Evolutionary conservation across 805 yeast species (phyloP), one percentile per base, ranked within the genome.

Genomic region (Starmerella riodocensis): DNA sequence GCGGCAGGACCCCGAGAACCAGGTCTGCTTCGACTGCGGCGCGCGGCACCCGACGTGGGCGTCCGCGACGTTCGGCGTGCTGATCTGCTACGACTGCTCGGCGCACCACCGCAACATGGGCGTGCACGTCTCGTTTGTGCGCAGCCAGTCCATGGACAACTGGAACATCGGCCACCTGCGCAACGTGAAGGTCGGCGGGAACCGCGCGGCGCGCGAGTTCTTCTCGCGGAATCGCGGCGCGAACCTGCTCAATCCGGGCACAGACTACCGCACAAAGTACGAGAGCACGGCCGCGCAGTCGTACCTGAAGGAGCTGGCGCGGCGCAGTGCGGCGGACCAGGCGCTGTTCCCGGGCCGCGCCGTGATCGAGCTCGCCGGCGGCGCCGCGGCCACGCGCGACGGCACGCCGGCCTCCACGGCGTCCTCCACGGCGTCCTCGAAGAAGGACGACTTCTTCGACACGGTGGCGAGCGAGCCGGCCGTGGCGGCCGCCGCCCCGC

Each of bases 21-120:
- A 57, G 53, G 60, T 59, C 39, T 91, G 98, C 63, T 88, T 91
- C 62, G 98, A 91, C 58, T 91, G 98, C 61, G 72, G 79, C 38
- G 81, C 86, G 52, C 84, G 81, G 57, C 86, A 86, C 59, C 97
- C 98, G 27, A 84, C 97, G 0, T 91, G 98, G 98, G 83, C 98
- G 3, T 88, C 97, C 12, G 85, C 88, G 40, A 94, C 97, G 12
- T 88, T 83, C 61, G 98, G 96, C 40, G 81, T 86, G 37, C 72
- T 86, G 58, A 64, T 91, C 43, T 91, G 98, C 65, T 69, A 86
- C 45, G 94, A 91, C 59, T 91, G 98, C 61, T 81, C 94, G 39
- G 86, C 97, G 3, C 84, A 80, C 37, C 98, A 91, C 65, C 74
- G 98, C 61, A 85, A 85, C 59, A 62, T 91, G 63, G 98, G 98